phyloP scores from a whole-genome alignment of 768 basidiomycete species.

The Trametes maxima region DNA sequence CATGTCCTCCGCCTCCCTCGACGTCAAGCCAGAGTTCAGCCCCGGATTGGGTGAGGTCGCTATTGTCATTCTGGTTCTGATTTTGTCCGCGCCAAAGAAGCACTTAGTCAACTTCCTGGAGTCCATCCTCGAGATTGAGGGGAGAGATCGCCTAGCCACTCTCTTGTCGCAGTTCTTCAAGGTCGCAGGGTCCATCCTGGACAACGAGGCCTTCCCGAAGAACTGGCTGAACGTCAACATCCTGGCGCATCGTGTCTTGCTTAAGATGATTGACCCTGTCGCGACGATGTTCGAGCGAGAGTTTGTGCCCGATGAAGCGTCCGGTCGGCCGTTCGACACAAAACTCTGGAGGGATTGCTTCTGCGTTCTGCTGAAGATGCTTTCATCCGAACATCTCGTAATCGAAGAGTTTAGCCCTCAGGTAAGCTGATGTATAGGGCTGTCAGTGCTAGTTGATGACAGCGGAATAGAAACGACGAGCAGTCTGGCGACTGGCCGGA shows the following conservation, averaged over 20 bases:
- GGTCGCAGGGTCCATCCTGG: conserved; percentile 77
- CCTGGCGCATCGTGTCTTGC: conserved; percentile 81
- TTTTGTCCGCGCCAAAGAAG: conserved; percentile 77
- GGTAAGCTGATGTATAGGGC: conserved; percentile 42
- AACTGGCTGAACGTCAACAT: conserved; percentile 93
- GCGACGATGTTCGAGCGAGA: conserved; percentile 74
- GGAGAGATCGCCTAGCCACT: conserved; percentile 71
- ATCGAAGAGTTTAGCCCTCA: conserved; percentile 96
- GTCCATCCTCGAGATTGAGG: conserved; percentile 84
- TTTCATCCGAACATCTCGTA: conserved; percentile 88
- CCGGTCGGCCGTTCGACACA: conserved; percentile 68
- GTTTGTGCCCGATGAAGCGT: conserved; percentile 74
- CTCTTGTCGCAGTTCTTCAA: conserved; percentile 81
- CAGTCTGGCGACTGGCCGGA: conserved; percentile 95
- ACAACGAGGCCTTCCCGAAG: conserved; percentile 85
- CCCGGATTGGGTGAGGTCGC: conserved; percentile 84
- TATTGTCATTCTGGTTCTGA: conserved; percentile 78
- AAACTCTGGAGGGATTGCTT: conserved; percentile 83
- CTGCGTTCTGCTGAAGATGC: conserved; percentile 77
- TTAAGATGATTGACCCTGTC: conserved; percentile 87
- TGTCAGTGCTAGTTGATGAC: not conserved
- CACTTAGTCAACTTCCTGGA: conserved; percentile 80
- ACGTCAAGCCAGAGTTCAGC: conserved; percentile 61
- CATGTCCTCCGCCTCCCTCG: conserved; percentile 34
- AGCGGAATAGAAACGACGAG: conserved; percentile 75